Evolutionary conservation across 2,329 filamentous ascomycete genomes (phyloP), one percentile per base, ranked within the genome.

Genomic region (Ceratocystis papillata): DNA sequence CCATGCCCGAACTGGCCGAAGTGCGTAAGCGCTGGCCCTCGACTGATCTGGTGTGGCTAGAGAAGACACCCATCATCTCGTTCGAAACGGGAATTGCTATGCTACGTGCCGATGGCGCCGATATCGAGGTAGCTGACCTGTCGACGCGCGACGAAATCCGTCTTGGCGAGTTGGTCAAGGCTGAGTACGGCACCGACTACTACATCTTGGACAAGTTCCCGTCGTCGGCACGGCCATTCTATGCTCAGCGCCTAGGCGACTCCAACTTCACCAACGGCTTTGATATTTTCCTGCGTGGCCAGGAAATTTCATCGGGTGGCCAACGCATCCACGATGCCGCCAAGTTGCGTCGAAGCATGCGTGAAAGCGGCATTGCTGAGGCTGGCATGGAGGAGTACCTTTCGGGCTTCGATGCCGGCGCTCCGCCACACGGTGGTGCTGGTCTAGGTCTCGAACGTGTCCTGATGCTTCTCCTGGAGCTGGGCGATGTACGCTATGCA

Each of bases 191-290:
- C 65, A 95, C 92, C 0, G 92, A 96, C 72, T 96, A 95, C 77
- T 96, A 94, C 76, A 87, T 96, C 69, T 81, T 96, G 50, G 92
- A 96, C 80, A 96, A 95, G 73, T 96, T 96, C 78, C 92, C 92
- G 0, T 79, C 84, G 25, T 87, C 85, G 5, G 92, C 89, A 1
- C 84, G 92, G 55, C 92, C 92, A 0, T 96, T 96, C 76, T 96
- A 96, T 73, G 90, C 92, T 1, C 92, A 96, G 83, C 87, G 87
- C 33, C 89, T 96, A 69, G 79, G 86, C 17, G 84, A 95, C 72
- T 79, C 83, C 12, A 80, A 82, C 44, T 84, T 86, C 74, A 96
- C 92, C 63, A 96, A 96, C 74, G 96, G 92, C 0, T 96, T 96
- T 71, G 92, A 96, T 74, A 95, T 96, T 67, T 96, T 96, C 77